Evolutionary conservation across 352 stramenopile genomes (phyloP).

Genomic region (Pythium guiyangense): DNA sequence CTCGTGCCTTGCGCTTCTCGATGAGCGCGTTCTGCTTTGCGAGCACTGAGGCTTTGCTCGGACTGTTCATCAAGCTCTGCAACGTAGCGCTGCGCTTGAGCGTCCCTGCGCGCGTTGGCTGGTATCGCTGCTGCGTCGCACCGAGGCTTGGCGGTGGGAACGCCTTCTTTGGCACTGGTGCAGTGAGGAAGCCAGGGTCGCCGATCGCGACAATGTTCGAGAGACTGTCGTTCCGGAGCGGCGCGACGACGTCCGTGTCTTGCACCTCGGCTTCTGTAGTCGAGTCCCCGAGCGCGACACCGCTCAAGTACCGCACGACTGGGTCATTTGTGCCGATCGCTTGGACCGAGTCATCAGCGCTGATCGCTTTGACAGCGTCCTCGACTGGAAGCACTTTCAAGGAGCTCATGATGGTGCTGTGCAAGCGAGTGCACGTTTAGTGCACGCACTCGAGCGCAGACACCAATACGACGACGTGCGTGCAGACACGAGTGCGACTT

Average conservation of each 20-base stretch:
- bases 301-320: slow-evolving; percentile 5
- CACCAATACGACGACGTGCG: no score
- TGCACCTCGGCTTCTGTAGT: not conserved
- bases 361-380: slow-evolving; percentile 4
- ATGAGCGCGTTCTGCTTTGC: slow-evolving; percentile 16
- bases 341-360: not conserved
- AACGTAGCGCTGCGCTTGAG: slow-evolving; percentile 4
- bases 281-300: not conserved
- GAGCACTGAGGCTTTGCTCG: slow-evolving; percentile 3
- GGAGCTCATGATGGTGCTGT: slow-evolving; percentile 3
- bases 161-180: slow-evolving; percentile 9
- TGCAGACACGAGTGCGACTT: no score
- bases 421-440: no score
- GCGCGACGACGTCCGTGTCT: slow-evolving; percentile 8
- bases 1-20: slow-evolving; percentile 8
- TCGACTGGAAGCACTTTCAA: slow-evolving; percentile 17
- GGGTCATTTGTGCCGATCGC: slow-evolving; percentile 1
- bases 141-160: not conserved
- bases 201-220: slow-evolving; percentile 6
- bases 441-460: no score
- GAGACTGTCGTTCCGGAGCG: slow-evolving; percentile 12
- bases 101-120: not conserved
- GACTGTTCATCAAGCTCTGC: slow-evolving; percentile 1
- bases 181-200: slow-evolving; percentile 9
- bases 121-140: not conserved